A percentile compares a stretch with the other conserved stretches of the same genome.
phyloP scores from a whole-genome alignment of 2,329 filamentous ascomycete genomes.

The Lachnellula arida region DNA sequence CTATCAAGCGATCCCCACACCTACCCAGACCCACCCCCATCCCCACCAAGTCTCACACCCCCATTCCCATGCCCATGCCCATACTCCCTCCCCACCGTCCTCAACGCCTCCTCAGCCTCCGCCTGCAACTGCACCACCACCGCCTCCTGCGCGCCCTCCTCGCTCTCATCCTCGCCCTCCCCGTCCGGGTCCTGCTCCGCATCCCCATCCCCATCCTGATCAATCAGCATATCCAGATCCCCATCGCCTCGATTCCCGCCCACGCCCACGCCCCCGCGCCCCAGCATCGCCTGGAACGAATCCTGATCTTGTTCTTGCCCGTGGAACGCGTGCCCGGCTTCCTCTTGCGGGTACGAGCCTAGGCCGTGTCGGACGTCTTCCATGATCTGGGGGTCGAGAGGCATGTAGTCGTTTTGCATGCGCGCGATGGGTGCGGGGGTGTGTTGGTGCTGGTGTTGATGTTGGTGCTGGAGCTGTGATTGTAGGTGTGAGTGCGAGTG shows the following conservation, averaged over 20 bases:
- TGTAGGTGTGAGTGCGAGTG: conserved; percentile 8
- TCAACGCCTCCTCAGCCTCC: conserved; percentile 18
- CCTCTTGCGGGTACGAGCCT: conserved; percentile 18
- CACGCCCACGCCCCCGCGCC: no score
- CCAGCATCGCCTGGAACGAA: conserved; percentile 25
- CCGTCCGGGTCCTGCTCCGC: no score
- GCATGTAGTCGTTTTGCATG: conserved; percentile 38
- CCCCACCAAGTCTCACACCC: not conserved
- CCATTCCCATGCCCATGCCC: not conserved
- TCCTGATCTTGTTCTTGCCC: conserved; percentile 13
- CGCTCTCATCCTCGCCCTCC: conserved; percentile 10
- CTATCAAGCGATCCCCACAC: not conserved
- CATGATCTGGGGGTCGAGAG: conserved; percentile 57
- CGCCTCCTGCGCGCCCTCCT: conserved; percentile 5
- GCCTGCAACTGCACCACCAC: conserved; percentile 16
- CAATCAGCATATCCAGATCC: conserved; percentile 30
- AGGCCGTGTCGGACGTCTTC: conserved; percentile 44
- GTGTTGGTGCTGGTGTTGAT: conserved; percentile 2
- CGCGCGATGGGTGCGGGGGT: conserved; percentile 29
- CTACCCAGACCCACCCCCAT: not conserved
- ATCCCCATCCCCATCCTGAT: conserved; percentile 26
- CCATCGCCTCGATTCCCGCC: conserved; percentile 13
- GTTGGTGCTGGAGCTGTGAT: not conserved
- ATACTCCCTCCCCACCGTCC: conserved; percentile 14
- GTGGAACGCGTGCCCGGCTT: conserved; percentile 5